Evolutionary conservation across 176 grass and related monocot species (phyloP), one percentile per base, ranked within the genome.

Genomic region (Zea luxurians): DNA sequence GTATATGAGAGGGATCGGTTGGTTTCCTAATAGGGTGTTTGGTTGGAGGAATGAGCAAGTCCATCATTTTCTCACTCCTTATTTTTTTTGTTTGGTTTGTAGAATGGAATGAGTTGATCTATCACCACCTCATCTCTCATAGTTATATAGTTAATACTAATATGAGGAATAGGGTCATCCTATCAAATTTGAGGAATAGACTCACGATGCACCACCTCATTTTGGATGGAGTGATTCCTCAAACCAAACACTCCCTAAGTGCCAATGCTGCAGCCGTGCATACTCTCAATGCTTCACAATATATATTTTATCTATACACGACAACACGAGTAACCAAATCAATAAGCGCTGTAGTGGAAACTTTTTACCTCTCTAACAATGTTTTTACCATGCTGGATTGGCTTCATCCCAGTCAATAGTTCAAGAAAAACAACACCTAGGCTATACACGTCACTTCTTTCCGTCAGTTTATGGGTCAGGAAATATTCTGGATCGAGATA

Each of bases 401-500:
- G 95, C 71, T 77, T 91, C 95, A 97, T 92, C 40, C 95, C 91
- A 8, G 91, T 97, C 41, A 88, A 50, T 46, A 97, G 80, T 77
- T 97, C 95, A 34, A 97, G 87, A 86, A 97, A 86, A 18, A 97
- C 95, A 43, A 97, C 87, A 7, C 95, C 89, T 52, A 97, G 83
- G 57, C 91, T 97, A 66, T 94, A 94, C 6, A 97, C 95, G 62
- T 97, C 95, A 42, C 95, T 97, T 79, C 88, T 97, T 61, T 94
- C 95, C 34, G 95, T 94, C 86, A 97, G 16, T 69, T 97, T 91
- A 80, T 92, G 87, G 66, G 95, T 97, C 37, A 97, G 70, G 67
- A 97, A 88, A 83, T 97, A 97, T 79, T 97, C 95, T n/a, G 95
- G 95, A 90, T 97, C 95, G 13, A 97, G 95, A 75, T 97, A 97